phyloP scores from a whole-genome alignment of 31 red algal genomes.

The Bonnemaisonia californica region DNA sequence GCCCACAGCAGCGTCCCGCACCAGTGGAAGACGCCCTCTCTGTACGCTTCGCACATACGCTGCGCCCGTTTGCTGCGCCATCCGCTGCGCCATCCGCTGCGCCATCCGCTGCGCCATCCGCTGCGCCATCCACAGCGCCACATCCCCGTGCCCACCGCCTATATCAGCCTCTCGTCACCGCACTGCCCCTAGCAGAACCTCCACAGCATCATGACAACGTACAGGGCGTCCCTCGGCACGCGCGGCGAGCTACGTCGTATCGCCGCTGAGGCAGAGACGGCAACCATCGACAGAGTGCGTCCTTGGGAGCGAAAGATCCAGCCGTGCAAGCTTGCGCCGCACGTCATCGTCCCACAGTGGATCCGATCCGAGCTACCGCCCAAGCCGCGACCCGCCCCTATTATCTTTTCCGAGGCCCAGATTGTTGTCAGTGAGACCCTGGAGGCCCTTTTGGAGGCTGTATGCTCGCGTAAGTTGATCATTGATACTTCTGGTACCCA shows the following conservation, averaged over 20 bases:
- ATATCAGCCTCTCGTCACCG: no score
- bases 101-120: no score
- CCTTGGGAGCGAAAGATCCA: slow-evolving; percentile 41
- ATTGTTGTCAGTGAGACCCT: not conserved
- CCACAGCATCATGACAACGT: slow-evolving; percentile 5
- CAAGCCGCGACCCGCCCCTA: not conserved
- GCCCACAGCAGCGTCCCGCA: no score
- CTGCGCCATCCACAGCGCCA: no score
- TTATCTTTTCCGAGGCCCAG: not conserved
- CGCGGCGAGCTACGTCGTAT: slow-evolving; percentile 70
- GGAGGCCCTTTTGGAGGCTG: not conserved
- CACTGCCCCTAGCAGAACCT: not conserved
- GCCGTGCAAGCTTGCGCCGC: slow-evolving; percentile 45
- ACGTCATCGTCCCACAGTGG: slow-evolving; percentile 58
- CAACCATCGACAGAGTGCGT: slow-evolving; percentile 64
- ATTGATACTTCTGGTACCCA: no score
- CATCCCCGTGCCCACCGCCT: no score
- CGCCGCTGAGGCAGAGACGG: slow-evolving; percentile 59
- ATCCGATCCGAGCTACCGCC: slow-evolving; percentile 31
- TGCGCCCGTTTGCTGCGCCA: no score
- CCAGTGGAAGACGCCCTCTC: no score
- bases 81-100: no score
- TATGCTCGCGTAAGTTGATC: not conserved
- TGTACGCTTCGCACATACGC: no score
- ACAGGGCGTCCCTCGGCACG: slow-evolving; percentile 63